Evolutionary conservation across 805 yeast genomes (phyloP).

Genomic region (Hanseniaspora nectarophila): DNA sequence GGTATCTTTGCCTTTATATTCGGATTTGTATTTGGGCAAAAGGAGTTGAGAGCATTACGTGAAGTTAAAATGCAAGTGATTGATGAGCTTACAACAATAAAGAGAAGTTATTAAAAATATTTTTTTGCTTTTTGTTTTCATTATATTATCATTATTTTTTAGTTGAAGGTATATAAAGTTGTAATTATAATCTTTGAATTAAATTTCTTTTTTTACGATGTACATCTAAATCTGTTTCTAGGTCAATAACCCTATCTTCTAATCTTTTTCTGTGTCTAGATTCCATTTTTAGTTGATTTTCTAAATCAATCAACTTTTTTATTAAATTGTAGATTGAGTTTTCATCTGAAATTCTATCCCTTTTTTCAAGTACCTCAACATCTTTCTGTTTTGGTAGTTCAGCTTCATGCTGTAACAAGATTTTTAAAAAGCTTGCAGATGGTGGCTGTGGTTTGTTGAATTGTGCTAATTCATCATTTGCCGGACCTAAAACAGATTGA

Average conservation of each 20-base stretch:
- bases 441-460: no score
- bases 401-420: background rate
- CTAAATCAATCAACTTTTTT: background rate
- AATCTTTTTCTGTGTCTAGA: background rate
- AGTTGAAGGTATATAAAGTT: background rate
- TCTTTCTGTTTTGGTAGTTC: background rate
- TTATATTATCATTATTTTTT: background rate
- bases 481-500: constrained; percentile 33
- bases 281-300: background rate
- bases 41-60: constrained; percentile 62
- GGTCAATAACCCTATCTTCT: background rate
- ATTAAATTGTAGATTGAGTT: background rate
- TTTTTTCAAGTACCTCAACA: background rate
- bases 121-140: background rate
- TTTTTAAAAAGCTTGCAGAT: background rate
- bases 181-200: background rate
- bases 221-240: background rate
- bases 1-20: constrained; percentile 70
- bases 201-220: background rate
- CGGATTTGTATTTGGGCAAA: constrained; percentile 64
- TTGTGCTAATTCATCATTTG: background rate
- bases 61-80: constrained; percentile 67
- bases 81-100: constrained; percentile 23
- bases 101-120: constrained; percentile 5
- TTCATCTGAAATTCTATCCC: background rate